phyloP scores from a whole-genome alignment of 257 asterid genomes.

The Scutellaria galericulata region DNA sequence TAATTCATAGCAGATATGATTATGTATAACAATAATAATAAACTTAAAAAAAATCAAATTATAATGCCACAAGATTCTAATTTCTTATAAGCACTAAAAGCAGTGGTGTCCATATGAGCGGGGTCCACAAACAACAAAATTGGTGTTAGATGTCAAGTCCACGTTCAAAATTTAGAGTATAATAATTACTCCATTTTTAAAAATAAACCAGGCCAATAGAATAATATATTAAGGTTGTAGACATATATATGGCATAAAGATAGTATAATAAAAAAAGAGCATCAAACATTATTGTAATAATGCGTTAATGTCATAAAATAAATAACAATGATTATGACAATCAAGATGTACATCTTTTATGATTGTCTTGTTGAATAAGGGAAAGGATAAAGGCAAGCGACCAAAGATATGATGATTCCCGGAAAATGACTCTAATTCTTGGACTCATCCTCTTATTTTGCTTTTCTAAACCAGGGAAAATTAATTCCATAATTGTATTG shows the following conservation, averaged over 20 bases:
- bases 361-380: constrained; percentile 40
- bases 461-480: constrained; percentile 23
- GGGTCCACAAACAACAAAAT: constrained; percentile 27
- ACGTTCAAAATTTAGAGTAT: constrained; percentile 36
- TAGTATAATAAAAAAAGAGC: not conserved
- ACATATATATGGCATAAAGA: not conserved
- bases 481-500: not conserved
- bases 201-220: not conserved
- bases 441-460: constrained; percentile 33
- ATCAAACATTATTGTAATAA: constrained; percentile 26
- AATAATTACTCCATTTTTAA: constrained; percentile 16
- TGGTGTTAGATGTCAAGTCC: constrained; percentile 30
- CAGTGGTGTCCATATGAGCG: constrained; percentile 18
- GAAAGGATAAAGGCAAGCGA: constrained; percentile 28
- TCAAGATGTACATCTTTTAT: constrained; percentile 37
- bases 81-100: not conserved
- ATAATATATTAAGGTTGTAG: not conserved
- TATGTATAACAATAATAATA: too few species aligned
- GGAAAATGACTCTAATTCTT: constrained; percentile 41
- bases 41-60: not conserved
- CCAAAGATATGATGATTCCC: constrained; percentile 37
- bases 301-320: constrained; percentile 30
- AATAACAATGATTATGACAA: constrained; percentile 45
- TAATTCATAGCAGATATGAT: too few species aligned
- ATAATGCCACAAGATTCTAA: not conserved